Evolutionary conservation across 2,329 filamentous ascomycete species (phyloP).

Genomic region (Colletotrichum nymphaeae): DNA sequence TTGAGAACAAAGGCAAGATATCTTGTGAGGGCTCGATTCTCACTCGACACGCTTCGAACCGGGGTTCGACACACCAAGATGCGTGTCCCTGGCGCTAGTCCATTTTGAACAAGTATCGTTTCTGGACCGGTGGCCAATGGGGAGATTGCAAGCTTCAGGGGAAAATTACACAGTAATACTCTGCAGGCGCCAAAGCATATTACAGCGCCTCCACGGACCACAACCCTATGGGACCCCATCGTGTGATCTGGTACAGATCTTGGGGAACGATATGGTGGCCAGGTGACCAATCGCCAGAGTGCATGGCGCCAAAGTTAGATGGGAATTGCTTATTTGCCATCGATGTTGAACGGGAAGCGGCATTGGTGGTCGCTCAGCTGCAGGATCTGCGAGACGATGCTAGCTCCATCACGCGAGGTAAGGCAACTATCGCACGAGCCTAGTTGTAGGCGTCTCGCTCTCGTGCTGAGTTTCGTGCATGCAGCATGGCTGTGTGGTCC

Average conservation of each 20-base stretch:
- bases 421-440: not conserved
- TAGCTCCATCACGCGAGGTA: not conserved
- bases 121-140: not conserved
- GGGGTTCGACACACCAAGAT: conserved; percentile 2
- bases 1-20: not conserved
- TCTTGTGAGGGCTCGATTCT: conserved; percentile 3
- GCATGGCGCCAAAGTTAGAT: not conserved
- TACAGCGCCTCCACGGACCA: not conserved
- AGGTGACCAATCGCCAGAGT: not conserved
- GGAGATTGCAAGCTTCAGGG: conserved; percentile 6
- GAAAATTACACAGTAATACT: not conserved
- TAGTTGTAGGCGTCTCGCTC: conserved; percentile 14
- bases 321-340: not conserved
- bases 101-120: not conserved
- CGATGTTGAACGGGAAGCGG: not conserved
- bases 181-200: conserved; percentile 6
- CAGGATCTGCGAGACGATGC: not conserved
- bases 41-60: not conserved
- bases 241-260: conserved; percentile 1
- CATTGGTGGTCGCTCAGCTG: conserved; percentile 1
- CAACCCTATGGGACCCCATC: not conserved
- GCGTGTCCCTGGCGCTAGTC: conserved; percentile 11
- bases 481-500: not conserved
- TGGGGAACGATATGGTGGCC: not conserved
- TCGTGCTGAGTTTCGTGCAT: not conserved